These are phyloP conservation scores for Alternaria sp. DNA, from an alignment of 2,329 filamentous ascomycete genomes.

Conservation along the genomic window DNA sequence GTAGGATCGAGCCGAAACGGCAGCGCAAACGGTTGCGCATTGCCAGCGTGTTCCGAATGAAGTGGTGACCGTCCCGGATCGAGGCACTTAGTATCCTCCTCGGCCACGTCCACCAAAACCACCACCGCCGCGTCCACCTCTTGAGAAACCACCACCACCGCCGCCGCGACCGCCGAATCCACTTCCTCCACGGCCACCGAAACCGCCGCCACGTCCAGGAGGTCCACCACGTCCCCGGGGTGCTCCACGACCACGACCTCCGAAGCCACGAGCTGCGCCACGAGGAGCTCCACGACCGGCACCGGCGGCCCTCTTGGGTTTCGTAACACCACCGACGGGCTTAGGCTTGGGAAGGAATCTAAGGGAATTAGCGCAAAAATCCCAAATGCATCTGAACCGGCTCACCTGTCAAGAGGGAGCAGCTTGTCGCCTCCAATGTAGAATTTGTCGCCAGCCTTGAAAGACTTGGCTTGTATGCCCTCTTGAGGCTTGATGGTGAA, in stretches of 20 bases:
- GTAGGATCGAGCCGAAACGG: constrained; percentile 26
- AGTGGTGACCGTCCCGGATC: constrained; percentile 9
- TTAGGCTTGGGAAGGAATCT: constrained; percentile 95
- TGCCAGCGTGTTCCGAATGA: constrained; percentile 11
- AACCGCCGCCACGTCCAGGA: constrained; percentile 50
- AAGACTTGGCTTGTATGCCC: constrained; percentile 91
- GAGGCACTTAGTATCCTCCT: constrained; percentile 38
- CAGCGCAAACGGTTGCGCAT: constrained; percentile 22
- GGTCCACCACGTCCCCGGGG: constrained; percentile 57
- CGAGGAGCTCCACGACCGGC: constrained; percentile 62
- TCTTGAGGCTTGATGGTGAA: constrained; percentile 98
- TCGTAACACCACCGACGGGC: constrained; percentile 68
- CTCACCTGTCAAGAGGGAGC: constrained; percentile 82
- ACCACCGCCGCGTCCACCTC: constrained; percentile 29
- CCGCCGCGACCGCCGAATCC: constrained; percentile 56
- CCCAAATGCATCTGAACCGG: neutral
- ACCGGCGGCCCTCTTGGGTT: constrained; percentile 74
- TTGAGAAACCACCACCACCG: constrained; percentile 27
- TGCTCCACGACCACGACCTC: constrained; percentile 55
- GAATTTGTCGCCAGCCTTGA: constrained; percentile 97
- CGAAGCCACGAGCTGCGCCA: constrained; percentile 36
- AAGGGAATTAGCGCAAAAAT: constrained; percentile 26
- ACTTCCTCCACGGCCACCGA: constrained; percentile 21
- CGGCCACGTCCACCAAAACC: constrained; percentile 37
- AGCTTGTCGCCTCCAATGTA: constrained; percentile 95